Conservation (phyloP, 225 moss, liverwort and hornwort genomes). For the Anthoceros angustus region DNA sequence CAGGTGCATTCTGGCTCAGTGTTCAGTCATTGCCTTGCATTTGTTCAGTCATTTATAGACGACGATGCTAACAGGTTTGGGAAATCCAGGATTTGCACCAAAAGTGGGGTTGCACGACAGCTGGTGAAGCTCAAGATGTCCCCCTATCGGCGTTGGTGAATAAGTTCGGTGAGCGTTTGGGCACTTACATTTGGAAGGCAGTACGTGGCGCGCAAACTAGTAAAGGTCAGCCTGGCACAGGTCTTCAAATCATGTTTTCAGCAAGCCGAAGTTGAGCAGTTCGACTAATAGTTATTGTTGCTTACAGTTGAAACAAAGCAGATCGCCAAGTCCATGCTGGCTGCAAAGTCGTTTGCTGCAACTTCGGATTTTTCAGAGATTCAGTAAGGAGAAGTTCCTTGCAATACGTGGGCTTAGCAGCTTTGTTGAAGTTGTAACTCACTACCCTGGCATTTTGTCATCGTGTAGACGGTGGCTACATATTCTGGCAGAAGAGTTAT, state of each 20-base stretch:
- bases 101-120: slow-evolving; percentile 75
- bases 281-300: background rate
- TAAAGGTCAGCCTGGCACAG: slow-evolving; percentile 37
- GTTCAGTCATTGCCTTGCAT: background rate
- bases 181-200: slow-evolving; percentile 85
- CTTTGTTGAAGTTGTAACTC: background rate
- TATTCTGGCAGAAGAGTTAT: slow-evolving; percentile 62
- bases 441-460: background rate
- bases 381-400: slow-evolving; percentile 12
- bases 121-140: slow-evolving; percentile 79
- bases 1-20: slow-evolving; percentile 30
- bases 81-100: slow-evolving; percentile 63
- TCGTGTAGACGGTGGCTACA: slow-evolving; percentile 51
- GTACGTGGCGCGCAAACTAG: slow-evolving; percentile 86
- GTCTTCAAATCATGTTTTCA: background rate
- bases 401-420: background rate
- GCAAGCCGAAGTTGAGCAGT: background rate
- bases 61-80: background rate
- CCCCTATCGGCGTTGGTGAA: slow-evolving; percentile 45
- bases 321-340: slow-evolving; percentile 92
- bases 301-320: slow-evolving; percentile 81
- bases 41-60: background rate
- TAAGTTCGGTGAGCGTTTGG: slow-evolving; percentile 75
- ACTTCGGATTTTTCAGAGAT: slow-evolving; percentile 54
- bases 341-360: slow-evolving; percentile 72